These are phyloP conservation scores for Colletotrichum orbiculare DNA, from an alignment of 2,329 filamentous ascomycete genomes.

Conservation along the genomic window DNA sequence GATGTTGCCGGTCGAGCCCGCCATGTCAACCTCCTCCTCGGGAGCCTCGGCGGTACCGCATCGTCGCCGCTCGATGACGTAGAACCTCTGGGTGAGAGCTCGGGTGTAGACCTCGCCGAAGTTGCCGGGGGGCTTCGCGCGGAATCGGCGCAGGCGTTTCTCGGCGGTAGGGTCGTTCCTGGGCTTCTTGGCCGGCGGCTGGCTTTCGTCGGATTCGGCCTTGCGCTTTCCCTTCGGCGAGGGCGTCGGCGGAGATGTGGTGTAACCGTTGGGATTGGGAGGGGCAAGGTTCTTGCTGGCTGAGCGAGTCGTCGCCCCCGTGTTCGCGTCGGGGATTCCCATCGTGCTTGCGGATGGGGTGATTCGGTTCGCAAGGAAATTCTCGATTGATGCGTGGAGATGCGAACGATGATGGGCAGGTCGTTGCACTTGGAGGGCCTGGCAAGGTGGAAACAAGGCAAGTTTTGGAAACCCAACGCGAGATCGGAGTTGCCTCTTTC, in stretches of 20 bases:
- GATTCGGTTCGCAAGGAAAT: no score
- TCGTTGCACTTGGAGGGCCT: no score
- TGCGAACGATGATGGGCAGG: no score
- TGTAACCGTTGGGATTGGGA: background rate
- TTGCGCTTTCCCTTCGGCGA: constrained; percentile 20
- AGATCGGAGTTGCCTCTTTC: no score
- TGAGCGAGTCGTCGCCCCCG: no score
- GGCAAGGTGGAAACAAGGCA: no score
- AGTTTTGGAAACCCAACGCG: no score
- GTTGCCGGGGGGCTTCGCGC: constrained; percentile 45
- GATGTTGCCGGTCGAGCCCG: constrained; percentile 74
- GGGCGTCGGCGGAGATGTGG: background rate
- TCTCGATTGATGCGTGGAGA: no score
- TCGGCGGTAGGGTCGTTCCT: constrained; percentile 39
- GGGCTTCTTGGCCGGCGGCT: constrained; percentile 1
- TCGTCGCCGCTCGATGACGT: constrained; percentile 55
- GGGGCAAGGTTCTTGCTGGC: background rate
- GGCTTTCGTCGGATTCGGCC: background rate
- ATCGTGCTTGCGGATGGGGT: no score
- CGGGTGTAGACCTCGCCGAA: constrained; percentile 52
- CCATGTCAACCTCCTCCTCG: constrained; percentile 66
- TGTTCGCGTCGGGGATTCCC: no score
- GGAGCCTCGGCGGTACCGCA: constrained; percentile 50
- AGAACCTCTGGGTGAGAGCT: constrained; percentile 57
- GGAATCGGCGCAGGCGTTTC: constrained; percentile 50